phyloP scores from a whole-genome alignment of 179 eudicot species.

The Beta lomatogona region DNA sequence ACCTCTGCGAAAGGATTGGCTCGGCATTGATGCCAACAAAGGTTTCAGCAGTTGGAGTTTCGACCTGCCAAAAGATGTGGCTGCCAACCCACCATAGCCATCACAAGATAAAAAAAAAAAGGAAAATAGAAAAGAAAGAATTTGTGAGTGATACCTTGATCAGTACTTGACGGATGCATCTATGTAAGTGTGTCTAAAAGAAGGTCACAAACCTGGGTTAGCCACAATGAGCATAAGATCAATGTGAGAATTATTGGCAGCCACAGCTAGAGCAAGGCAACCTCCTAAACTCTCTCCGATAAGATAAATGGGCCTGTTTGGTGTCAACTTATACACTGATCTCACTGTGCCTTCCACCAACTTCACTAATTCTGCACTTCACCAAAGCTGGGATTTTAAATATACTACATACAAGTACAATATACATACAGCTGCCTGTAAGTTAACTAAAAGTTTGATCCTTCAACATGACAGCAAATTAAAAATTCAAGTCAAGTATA shows the following conservation, averaged over 20 bases:
- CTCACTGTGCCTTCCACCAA: slow-evolving; percentile 55
- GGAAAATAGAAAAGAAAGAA: too few relatives aligned
- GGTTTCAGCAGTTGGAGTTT: slow-evolving; percentile 47
- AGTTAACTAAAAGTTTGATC: not conserved
- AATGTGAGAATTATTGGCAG: slow-evolving; percentile 60
- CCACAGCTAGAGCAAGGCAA: slow-evolving; percentile 78
- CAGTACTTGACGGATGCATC: too few relatives aligned
- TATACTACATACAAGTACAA: not conserved
- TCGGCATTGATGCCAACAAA: slow-evolving; percentile 47
- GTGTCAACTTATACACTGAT: slow-evolving; percentile 45
- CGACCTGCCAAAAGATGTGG: slow-evolving; percentile 67
- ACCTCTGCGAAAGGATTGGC: slow-evolving; percentile 33
- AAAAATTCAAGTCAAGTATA: too few relatives aligned
- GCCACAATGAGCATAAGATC: slow-evolving; percentile 67
- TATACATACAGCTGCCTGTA: not conserved
- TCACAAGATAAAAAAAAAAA: too few relatives aligned
- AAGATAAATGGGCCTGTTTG: slow-evolving; percentile 75
- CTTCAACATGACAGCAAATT: not conserved
- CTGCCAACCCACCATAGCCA: slow-evolving; percentile 31
- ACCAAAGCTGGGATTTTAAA: not conserved
- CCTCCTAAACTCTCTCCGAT: slow-evolving; percentile 77
- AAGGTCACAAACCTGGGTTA: slow-evolving; percentile 61
- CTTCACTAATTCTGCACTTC: slow-evolving; percentile 61
- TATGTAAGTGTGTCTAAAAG: not conserved
- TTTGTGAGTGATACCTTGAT: too few relatives aligned